phyloP scores from a whole-genome alignment of 73 alveolate species.

The Paraurostyla sp. region DNA sequence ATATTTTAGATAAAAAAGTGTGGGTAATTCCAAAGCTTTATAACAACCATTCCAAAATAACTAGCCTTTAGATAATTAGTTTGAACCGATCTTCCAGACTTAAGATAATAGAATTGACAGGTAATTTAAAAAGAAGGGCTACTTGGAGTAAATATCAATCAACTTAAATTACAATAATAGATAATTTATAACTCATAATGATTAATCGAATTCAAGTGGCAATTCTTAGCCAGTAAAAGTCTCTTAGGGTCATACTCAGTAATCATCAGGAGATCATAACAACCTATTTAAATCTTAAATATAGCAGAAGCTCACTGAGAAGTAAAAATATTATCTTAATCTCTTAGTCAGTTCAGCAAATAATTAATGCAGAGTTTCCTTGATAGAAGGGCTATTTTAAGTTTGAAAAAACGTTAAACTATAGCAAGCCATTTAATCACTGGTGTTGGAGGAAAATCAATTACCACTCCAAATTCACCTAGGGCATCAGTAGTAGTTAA shows the following conservation, averaged over 20 bases:
- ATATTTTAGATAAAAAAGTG: neutral
- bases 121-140: conserved; percentile 31
- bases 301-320: conserved; percentile 10
- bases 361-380: conserved; percentile 42
- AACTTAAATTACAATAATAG: neutral
- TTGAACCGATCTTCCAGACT: conserved; percentile 3
- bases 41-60: neutral
- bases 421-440: neutral
- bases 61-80: conserved; percentile 15
- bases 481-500: neutral
- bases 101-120: neutral
- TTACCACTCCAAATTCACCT: conserved; percentile 37
- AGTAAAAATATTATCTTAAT: neutral
- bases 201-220: conserved; percentile 7
- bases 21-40: neutral
- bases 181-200: conserved; percentile 32
- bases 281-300: neutral
- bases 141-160: conserved; percentile 7
- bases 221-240: neutral
- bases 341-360: neutral
- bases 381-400: conserved; percentile 34
- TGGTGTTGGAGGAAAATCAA: conserved; percentile 6
- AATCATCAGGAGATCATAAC: neutral
- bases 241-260: neutral
- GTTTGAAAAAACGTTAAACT: conserved; percentile 20